Percentiles rank a stretch among this genome's conserved stretches.
These are phyloP conservation scores for Camellia granthamiana DNA, from an alignment of 148 eudicot genomes.

Conservation along the genomic window DNA sequence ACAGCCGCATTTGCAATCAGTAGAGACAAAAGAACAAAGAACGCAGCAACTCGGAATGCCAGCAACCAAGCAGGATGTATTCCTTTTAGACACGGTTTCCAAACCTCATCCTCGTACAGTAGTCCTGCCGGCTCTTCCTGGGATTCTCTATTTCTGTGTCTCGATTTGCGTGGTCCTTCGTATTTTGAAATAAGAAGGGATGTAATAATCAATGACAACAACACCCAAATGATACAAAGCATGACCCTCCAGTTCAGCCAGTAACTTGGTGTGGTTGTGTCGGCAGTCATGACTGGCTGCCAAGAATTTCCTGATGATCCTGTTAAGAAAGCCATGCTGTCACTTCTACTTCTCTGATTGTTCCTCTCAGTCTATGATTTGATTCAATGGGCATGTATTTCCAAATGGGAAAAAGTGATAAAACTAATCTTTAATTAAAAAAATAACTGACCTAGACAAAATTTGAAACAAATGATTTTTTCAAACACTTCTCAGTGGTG, in stretches of 20 bases:
- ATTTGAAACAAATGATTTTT: slow-evolving; percentile 28
- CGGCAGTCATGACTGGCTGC: slow-evolving; percentile 52
- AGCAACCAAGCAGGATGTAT: slow-evolving; percentile 84
- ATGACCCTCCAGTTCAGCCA: slow-evolving; percentile 91
- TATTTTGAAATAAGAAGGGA: slow-evolving; percentile 49
- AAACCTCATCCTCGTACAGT: slow-evolving; percentile 69
- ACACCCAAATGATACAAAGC: slow-evolving; percentile 54
- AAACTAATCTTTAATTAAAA: slow-evolving; percentile 22
- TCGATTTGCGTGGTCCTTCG: slow-evolving; percentile 39
- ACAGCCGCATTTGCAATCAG: slow-evolving; percentile 61
- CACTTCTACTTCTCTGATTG: slow-evolving; percentile 9
- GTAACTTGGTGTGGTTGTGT: slow-evolving; percentile 55
- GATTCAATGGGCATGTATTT: slow-evolving; percentile 12
- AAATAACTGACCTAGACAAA: slow-evolving; percentile 26
- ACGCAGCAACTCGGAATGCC: slow-evolving; percentile 53
- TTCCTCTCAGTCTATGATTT: slow-evolving; percentile 23
- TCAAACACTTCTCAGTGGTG: slow-evolving; percentile 39
- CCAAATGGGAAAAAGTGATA: slow-evolving; percentile 26
- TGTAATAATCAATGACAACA: slow-evolving; percentile 46
- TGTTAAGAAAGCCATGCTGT: slow-evolving; percentile 50
- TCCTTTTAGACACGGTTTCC: slow-evolving; percentile 71
- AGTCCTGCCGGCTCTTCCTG: slow-evolving; percentile 35
- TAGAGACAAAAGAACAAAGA: slow-evolving; percentile 55
- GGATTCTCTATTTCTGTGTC: slow-evolving; percentile 2
- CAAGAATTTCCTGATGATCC: slow-evolving; percentile 56